These are phyloP conservation scores for Fraxinus cuspidata DNA, from an alignment of 257 asterid genomes.

Conservation along the genomic window DNA sequence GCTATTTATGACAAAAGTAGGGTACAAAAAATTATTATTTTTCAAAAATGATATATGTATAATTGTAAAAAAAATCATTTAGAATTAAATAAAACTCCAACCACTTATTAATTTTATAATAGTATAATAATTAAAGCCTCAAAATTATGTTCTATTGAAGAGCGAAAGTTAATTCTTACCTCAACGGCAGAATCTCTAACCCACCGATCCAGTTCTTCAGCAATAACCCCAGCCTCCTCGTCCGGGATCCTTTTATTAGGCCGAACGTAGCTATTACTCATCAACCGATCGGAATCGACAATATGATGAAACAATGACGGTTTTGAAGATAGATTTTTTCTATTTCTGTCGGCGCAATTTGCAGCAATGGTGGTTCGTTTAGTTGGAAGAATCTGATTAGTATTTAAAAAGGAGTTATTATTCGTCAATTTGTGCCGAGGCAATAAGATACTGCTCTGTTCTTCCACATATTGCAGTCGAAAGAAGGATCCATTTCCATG, in stretches of 20 bases:
- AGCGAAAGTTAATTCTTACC: slow-evolving; percentile 14
- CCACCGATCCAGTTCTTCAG: slow-evolving; percentile 32
- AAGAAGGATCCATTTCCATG: background rate
- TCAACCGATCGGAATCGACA: background rate
- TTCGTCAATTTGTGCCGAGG: background rate
- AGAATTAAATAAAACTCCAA: too few relatives aligned
- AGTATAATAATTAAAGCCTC: too few relatives aligned
- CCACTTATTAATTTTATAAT: too few relatives aligned
- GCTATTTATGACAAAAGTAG: too few relatives aligned
- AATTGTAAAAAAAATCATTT: too few relatives aligned
- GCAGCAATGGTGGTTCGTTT: background rate
- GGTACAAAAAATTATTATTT: too few relatives aligned
- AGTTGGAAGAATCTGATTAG: background rate
- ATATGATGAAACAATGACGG: background rate
- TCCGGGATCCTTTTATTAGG: slow-evolving; percentile 3
- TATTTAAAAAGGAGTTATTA: background rate
- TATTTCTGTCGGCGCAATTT: background rate
- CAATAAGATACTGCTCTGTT: background rate
- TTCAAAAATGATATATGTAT: too few relatives aligned
- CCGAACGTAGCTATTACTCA: background rate
- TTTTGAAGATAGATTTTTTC: background rate
- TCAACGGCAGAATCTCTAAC: slow-evolving; percentile 35
- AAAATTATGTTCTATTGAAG: too few relatives aligned
- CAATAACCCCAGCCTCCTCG: slow-evolving; percentile 9
- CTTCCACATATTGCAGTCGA: background rate